phyloP scores from a whole-genome alignment of 345 rosid genomes.

The Brassica rapa region DNA sequence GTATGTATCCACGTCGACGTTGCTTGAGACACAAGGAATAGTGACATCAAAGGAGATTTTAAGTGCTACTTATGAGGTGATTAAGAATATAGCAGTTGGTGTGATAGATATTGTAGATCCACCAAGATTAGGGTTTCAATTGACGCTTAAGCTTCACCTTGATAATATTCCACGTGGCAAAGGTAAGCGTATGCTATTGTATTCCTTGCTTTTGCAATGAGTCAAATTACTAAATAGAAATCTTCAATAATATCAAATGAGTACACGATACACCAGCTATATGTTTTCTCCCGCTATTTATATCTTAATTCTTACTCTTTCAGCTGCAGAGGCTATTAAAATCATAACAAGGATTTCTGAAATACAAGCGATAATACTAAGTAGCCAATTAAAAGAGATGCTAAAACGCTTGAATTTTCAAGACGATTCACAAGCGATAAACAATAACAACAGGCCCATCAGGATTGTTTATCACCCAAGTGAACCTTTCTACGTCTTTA shows the following conservation, averaged over 20 bases:
- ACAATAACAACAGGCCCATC: conserved; percentile 47
- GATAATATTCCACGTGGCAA: conserved; percentile 59
- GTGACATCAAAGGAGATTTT: conserved; percentile 49
- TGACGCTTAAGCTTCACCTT: conserved; percentile 66
- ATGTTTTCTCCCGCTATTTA: background rate
- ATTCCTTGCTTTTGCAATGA: background rate
- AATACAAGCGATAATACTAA: conserved; percentile 68
- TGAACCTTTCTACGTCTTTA: conserved; percentile 77
- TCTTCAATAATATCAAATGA: background rate
- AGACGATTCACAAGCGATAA: conserved; percentile 36
- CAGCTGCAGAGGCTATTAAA: conserved; percentile 58
- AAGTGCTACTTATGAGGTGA: conserved; percentile 41
- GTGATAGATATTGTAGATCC: conserved; percentile 76
- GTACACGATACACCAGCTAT: background rate
- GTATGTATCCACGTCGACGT: conserved; percentile 63
- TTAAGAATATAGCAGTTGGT: conserved; percentile 51
- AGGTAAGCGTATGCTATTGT: conserved; percentile 42
- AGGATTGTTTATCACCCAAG: conserved; percentile 70
- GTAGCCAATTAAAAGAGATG: conserved; percentile 79
- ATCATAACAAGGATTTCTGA: conserved; percentile 62
- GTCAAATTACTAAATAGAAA: background rate
- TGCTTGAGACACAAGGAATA: conserved; percentile 57
- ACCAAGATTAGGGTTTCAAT: conserved; percentile 76
- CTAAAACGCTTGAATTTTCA: conserved; percentile 50
- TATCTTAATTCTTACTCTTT: background rate